Evolutionary conservation across 768 basidiomycete genomes (phyloP), one percentile per base, ranked within the genome.

Genomic region (Gyrodon lividus): DNA sequence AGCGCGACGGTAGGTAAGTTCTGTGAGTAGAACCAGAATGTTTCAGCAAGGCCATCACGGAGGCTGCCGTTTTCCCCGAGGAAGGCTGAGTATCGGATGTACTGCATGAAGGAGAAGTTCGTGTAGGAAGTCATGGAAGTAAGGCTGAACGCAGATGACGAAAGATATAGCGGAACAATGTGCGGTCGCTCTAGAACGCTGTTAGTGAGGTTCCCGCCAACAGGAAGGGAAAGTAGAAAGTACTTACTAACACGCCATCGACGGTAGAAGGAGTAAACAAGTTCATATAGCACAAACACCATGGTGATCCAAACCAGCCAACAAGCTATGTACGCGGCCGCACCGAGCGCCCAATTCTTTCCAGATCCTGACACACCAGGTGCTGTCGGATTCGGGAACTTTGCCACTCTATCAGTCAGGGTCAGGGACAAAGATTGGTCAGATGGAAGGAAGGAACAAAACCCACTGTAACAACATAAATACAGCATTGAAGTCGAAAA

Each of bases 401-500:
- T 85, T 23, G 89, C 81, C 58, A 88, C 81, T 72, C 90, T 93
- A 60, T 1, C 28, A 41, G 22, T 53, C 19, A 26, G 10, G 35
- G 49, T 65, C n/a, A 65, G 56, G 12, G 33, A 26, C 35, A 52
- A 58, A 31, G 16, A 39, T 51, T 8, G 34, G 14, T 31, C 20
- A 34, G 20, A 30, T 38, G 31, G 31, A 40, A 45, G 33, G 50
- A 48, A 40, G 34, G 39, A 50, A 35, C 26, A 34, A 50, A 13
- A 85, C 92, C 73, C 63, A 93, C 91, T 92, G 83, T 37, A 92
- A 65, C 59, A 94, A 67, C 59, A 92, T 83, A 72, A 84, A 95
- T 57, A 87, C 83, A 59, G 86, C 83, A 67, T 94, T 93, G 68
- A 93, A 92, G 64, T 96, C 93, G 66, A 95, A 84, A 64, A 87